These are phyloP conservation scores for Carex myosuroides DNA, from an alignment of 176 grass and related monocot species.

Conservation along the genomic window DNA sequence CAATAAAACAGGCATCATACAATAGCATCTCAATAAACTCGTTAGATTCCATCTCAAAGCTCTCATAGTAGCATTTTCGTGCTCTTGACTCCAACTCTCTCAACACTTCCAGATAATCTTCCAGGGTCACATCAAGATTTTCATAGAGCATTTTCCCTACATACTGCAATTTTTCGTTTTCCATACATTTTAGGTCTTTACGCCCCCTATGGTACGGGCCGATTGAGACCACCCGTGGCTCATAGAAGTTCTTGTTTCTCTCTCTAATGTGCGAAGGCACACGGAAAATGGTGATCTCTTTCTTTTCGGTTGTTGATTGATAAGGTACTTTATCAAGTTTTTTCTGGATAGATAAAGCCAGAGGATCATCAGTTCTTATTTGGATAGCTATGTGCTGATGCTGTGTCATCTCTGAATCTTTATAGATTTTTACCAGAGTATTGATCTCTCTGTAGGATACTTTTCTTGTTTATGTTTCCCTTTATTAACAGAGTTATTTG, in stretches of 20 bases:
- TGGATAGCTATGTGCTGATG: not conserved
- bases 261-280: constrained; percentile 5
- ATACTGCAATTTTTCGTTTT: not conserved
- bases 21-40: constrained; percentile 3
- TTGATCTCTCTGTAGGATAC: not conserved
- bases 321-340: not conserved
- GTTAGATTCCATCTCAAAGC: not conserved
- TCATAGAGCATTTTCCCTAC: not conserved
- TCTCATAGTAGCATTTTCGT: constrained; percentile 6
- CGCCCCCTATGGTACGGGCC: not conserved
- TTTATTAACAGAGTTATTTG: not conserved
- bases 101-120: not conserved
- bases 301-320: not conserved
- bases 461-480: not conserved
- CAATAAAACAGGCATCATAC: constrained; percentile 14
- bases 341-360: not conserved
- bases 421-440: not conserved
- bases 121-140: not conserved
- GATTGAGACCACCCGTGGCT: constrained; percentile 16
- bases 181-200: constrained; percentile 3
- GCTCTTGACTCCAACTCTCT: not conserved
- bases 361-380: not conserved
- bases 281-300: not conserved
- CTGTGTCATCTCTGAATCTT: not conserved
- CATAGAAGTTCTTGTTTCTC: constrained; percentile 8